Percentiles rank a stretch among this genome's conserved stretches.
Conservation (phyloP, 805 yeast genomes). For the Candida adriatica region DNA sequence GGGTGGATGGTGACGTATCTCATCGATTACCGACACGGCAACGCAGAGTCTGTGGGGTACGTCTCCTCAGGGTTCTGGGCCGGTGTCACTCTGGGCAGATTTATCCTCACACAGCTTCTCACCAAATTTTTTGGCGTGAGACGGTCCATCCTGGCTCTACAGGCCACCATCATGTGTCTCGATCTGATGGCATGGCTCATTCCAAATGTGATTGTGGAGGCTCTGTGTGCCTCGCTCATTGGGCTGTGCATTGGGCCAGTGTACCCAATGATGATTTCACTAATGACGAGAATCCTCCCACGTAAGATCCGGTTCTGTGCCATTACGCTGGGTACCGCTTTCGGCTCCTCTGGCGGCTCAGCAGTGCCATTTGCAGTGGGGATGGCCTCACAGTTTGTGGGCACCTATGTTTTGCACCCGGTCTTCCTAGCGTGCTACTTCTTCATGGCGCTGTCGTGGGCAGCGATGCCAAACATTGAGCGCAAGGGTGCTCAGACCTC, state of each 20-base stretch:
- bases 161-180: conserved; percentile 29
- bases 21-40: conserved; percentile 43
- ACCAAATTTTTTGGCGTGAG: conserved; percentile 37
- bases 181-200: conserved; percentile 43
- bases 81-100: conserved; percentile 54
- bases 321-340: conserved; percentile 45
- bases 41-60: conserved; percentile 38
- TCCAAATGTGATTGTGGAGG: conserved; percentile 37
- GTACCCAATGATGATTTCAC: conserved; percentile 44
- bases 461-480: conserved; percentile 38
- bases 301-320: conserved; percentile 45
- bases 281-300: conserved; percentile 39
- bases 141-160: conserved; percentile 33
- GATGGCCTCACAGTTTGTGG: conserved; percentile 36
- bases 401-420: conserved; percentile 46
- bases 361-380: conserved; percentile 48
- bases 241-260: conserved; percentile 56
- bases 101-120: conserved; percentile 36
- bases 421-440: conserved; percentile 33
- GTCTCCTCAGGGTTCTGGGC: conserved; percentile 63
- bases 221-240: conserved; percentile 36
- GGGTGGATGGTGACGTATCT: conserved; percentile 62
- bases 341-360: conserved; percentile 55
- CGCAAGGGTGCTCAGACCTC: conserved; percentile 18
- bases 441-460: conserved; percentile 33